Conservation (phyloP, 2,329 filamentous ascomycete genomes). For the Aspergillus chevalieri region DNA sequence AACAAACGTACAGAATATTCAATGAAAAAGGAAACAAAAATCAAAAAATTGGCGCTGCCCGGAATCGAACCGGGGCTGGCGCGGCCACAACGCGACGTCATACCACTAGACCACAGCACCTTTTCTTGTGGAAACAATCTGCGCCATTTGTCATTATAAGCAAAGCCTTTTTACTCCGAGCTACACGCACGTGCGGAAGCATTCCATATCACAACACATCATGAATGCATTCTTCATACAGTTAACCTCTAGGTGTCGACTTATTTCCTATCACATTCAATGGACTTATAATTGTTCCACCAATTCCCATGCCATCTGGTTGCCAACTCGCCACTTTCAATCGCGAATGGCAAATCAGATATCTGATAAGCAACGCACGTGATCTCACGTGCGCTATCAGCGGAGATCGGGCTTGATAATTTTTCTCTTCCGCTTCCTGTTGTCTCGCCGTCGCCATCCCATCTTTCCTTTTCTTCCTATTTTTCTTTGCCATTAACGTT, state of each 20-base stretch:
- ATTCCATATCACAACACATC: too few relatives aligned
- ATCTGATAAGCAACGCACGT: conserved; percentile 5
- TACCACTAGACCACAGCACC: conserved; percentile 1
- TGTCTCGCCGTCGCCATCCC: conserved; percentile 1
- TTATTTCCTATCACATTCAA: neutral
- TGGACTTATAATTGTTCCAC: neutral
- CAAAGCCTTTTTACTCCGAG: too few relatives aligned
- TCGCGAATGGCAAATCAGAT: neutral
- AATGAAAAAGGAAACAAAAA: neutral
- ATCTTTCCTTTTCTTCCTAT: conserved; percentile 9
- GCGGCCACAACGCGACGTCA: neutral
- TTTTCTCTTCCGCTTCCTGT: neutral
- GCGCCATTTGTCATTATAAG: too few relatives aligned
- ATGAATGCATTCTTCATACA: neutral
- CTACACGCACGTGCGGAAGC: too few relatives aligned
- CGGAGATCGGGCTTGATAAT: neutral
- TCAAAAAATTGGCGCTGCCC: neutral
- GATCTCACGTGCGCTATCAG: conserved; percentile 14
- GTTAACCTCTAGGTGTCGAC: neutral
- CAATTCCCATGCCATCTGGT: neutral
- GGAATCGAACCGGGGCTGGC: conserved; percentile 1
- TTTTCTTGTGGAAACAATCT: neutral
- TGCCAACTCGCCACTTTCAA: neutral
- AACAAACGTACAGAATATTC: neutral
- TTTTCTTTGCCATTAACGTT: conserved; percentile 12